Evolutionary conservation across 441 rosid genomes (phyloP).

Genomic region (Erodium trifolium): DNA sequence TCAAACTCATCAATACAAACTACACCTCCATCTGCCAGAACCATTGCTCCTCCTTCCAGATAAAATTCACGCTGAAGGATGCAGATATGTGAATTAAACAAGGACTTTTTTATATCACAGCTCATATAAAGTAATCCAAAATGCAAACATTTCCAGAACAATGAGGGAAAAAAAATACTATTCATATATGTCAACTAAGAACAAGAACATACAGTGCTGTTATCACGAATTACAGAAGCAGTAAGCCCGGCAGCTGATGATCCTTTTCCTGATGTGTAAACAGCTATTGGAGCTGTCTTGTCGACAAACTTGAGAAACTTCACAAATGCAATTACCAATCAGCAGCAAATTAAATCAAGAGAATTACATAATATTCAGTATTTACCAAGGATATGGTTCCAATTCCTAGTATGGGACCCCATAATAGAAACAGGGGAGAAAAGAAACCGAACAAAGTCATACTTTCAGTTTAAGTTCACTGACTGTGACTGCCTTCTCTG

Average conservation of each 20-base stretch:
- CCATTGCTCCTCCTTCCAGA: conserved; percentile 99
- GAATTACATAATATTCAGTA: not conserved
- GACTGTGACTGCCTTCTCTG: not conserved
- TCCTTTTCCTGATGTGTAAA: conserved; percentile 93
- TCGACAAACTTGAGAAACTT: conserved; percentile 95
- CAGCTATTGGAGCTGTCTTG: conserved; percentile 95
- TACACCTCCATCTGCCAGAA: conserved; percentile 98
- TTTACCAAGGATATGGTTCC: not conserved
- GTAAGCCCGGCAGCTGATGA: conserved; percentile 98
- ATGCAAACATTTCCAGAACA: not conserved
- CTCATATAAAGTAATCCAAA: not conserved
- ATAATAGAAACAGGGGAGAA: conserved; percentile 6
- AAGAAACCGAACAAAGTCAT: conserved; percentile 12
- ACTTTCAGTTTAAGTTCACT: not conserved
- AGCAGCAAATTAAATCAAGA: conserved; percentile 19
- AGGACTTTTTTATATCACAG: not conserved
- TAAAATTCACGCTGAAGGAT: conserved; percentile 75
- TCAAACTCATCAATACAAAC: conserved; percentile 96
- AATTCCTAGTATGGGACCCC: not conserved
- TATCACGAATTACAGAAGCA: conserved; percentile 93
- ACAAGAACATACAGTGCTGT: conserved; percentile 55
- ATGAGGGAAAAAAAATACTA: not conserved
- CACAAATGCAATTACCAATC: conserved; percentile 18
- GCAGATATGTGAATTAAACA: conserved; percentile 13
- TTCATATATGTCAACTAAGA: not conserved